Conservation (phyloP, 2,329 filamentous ascomycete genomes). For the Beauveria sp. region DNA sequence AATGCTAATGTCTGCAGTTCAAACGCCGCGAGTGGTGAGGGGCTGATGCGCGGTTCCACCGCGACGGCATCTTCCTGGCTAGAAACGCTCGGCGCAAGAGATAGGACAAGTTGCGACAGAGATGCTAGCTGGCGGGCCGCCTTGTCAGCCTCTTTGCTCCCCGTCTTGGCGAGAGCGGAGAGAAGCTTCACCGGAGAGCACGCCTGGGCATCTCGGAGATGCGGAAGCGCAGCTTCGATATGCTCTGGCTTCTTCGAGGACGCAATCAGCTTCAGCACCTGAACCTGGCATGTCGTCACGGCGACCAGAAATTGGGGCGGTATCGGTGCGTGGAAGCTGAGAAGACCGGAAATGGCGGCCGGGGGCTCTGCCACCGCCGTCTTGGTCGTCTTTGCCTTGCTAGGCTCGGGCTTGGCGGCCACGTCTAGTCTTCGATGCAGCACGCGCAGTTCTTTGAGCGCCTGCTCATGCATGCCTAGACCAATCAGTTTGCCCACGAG, state of each 20-base stretch:
- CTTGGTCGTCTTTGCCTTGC: conserved; percentile 23
- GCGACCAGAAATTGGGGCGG: conserved; percentile 41
- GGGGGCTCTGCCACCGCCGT: conserved; percentile 22
- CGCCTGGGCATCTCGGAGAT: conserved; percentile 43
- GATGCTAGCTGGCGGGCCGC: conserved; percentile 58
- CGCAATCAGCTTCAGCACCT: conserved; percentile 56
- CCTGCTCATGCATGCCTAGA: conserved; percentile 58
- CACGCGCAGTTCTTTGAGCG: conserved; percentile 59
- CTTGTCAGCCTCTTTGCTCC: conserved; percentile 45
- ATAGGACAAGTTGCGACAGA: conserved; percentile 56
- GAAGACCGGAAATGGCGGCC: conserved; percentile 44
- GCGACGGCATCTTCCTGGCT: conserved; percentile 52
- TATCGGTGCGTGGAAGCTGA: conserved; percentile 50
- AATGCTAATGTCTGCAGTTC: conserved; percentile 59
- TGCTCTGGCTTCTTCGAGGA: conserved; percentile 50
- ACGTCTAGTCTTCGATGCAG: conserved; percentile 56
- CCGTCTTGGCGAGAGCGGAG: conserved; percentile 34
- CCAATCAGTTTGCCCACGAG: conserved; percentile 59
- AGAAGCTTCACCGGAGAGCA: conserved; percentile 55
- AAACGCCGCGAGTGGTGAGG: conserved; percentile 50
- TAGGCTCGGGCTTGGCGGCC: conserved; percentile 5
- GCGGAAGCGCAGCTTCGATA: conserved; percentile 49
- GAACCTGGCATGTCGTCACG: conserved; percentile 56
- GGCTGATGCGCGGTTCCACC: conserved; percentile 43
- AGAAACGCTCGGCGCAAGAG: conserved; percentile 60